A percentile compares a stretch with the other conserved stretches of the same genome.
phyloP scores from a whole-genome alignment of 176 grass and related monocot species.

The Elaeis guineensis region DNA sequence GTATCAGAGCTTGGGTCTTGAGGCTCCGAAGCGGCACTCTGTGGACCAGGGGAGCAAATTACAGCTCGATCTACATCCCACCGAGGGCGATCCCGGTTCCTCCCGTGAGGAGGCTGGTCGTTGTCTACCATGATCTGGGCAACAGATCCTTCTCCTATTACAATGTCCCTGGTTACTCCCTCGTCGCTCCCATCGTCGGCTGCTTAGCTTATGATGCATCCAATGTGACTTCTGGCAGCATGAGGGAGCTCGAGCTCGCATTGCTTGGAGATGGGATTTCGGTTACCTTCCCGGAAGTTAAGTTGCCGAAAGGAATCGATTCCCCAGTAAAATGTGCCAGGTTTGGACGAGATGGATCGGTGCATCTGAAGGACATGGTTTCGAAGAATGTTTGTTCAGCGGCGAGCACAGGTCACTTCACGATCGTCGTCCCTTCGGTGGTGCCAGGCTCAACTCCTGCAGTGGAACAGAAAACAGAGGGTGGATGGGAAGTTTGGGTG shows the following conservation, averaged over 20 bases:
- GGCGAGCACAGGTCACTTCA: slow-evolving; percentile 3
- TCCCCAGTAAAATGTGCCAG: not conserved
- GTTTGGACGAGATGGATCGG: not conserved
- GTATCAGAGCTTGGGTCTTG: slow-evolving; percentile 2
- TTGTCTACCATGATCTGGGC: slow-evolving; percentile 15
- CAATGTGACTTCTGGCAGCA: no score
- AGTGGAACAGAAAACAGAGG: no score
- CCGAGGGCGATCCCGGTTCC: slow-evolving; percentile 7
- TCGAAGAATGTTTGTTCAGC: not conserved
- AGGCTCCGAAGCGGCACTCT: slow-evolving; percentile 1
- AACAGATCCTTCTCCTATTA: slow-evolving; percentile 7
- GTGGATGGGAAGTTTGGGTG: not conserved
- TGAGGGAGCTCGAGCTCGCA: not conserved
- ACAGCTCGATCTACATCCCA: slow-evolving; percentile 6
- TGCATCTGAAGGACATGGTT: not conserved
- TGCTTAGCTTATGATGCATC: slow-evolving; percentile 16
- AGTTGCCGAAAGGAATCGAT: not conserved
- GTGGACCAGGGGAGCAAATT: slow-evolving; percentile 3
- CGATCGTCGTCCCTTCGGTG: slow-evolving; percentile 1
- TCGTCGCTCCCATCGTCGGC: slow-evolving; percentile 11
- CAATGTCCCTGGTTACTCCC: not conserved
- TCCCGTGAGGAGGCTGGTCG: slow-evolving; percentile 8
- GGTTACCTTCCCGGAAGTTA: not conserved
- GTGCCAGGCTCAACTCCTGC: not conserved
- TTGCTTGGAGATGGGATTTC: slow-evolving; percentile 5